Evolutionary conservation across 306 rosid species (phyloP).

Genomic region (Oemleria cerasiformis): DNA sequence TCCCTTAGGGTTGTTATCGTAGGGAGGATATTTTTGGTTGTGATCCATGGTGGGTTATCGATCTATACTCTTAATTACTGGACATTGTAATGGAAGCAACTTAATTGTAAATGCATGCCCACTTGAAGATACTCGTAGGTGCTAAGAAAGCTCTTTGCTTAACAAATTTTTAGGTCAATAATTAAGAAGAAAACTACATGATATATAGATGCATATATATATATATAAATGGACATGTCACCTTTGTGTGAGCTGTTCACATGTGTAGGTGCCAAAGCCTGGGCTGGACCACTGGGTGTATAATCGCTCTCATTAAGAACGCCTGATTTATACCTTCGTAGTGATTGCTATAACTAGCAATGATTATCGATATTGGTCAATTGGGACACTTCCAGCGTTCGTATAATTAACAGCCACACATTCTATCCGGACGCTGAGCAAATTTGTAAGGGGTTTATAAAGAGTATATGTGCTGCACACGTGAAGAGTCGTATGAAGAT

Average conservation of each 20-base stretch:
- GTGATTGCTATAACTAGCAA: conserved; percentile 13
- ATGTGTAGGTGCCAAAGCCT: conserved; percentile 26
- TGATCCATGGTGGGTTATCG: background rate
- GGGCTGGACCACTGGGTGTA: conserved; percentile 30
- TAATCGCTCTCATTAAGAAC: conserved; percentile 17
- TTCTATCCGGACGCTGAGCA: no score
- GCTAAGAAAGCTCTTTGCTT: conserved; percentile 26
- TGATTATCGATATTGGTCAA: conserved; percentile 9
- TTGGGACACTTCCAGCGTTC: background rate
- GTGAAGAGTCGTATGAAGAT: no score
- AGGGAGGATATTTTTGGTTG: conserved; percentile 3
- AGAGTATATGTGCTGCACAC: no score
- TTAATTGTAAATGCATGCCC: background rate
- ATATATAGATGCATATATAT: no score
- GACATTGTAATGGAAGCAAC: conserved; percentile 19
- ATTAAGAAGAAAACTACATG: conserved; percentile 21
- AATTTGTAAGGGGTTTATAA: no score
- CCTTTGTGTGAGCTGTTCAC: conserved; percentile 50
- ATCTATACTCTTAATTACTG: background rate
- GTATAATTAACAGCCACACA: background rate
- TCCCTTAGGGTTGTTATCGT: background rate
- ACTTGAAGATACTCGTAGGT: conserved; percentile 29
- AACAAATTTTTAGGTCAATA: conserved; percentile 20
- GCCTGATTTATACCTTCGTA: background rate
- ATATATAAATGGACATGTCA: no score